A percentile compares a stretch with the other conserved stretches of the same genome.
phyloP scores from a whole-genome alignment of 176 grass and related monocot species.

The Oryza meridionalis region DNA sequence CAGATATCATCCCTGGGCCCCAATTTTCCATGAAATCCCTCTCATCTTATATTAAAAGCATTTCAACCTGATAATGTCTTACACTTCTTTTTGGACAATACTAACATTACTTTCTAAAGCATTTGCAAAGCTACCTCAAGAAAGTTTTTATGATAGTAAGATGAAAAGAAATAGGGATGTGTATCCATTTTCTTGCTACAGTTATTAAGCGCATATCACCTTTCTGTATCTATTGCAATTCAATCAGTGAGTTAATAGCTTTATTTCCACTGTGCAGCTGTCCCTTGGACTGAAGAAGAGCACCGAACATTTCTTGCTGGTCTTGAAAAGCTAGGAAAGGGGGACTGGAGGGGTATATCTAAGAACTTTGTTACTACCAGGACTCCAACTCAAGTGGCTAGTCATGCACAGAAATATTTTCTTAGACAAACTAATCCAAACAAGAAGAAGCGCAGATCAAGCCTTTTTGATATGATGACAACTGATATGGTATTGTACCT shows the following conservation, averaged over 20 bases:
- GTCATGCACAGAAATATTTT: conserved; percentile 84
- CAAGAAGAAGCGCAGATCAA: conserved; percentile 73
- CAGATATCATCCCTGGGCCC: background rate
- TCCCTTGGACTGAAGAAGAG: conserved; percentile 83
- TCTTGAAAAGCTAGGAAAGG: conserved; percentile 75
- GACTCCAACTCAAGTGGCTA: conserved; percentile 75
- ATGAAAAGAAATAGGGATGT: conserved; percentile 14
- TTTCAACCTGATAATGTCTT: background rate
- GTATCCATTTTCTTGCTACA: conserved; percentile 14
- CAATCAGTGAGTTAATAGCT: background rate
- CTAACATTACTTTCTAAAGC: background rate
- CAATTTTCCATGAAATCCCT: background rate
- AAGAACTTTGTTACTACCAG: conserved; percentile 70
- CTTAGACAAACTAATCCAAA: conserved; percentile 62
- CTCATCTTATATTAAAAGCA: conserved; percentile 17
- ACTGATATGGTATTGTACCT: conserved; percentile 49
- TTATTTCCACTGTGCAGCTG: conserved; percentile 46
- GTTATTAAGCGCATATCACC: background rate
- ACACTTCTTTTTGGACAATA: background rate
- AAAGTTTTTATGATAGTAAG: conserved; percentile 24
- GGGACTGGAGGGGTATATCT: conserved; percentile 74
- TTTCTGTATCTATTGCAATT: conserved; percentile 23
- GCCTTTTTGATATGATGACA: conserved; percentile 70
- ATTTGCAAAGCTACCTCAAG: conserved; percentile 3
- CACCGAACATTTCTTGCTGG: conserved; percentile 76